These are phyloP conservation scores for Kalanchoe fedtschenkoi DNA, from an alignment of 164 flowering plant species.

Conservation along the genomic window DNA sequence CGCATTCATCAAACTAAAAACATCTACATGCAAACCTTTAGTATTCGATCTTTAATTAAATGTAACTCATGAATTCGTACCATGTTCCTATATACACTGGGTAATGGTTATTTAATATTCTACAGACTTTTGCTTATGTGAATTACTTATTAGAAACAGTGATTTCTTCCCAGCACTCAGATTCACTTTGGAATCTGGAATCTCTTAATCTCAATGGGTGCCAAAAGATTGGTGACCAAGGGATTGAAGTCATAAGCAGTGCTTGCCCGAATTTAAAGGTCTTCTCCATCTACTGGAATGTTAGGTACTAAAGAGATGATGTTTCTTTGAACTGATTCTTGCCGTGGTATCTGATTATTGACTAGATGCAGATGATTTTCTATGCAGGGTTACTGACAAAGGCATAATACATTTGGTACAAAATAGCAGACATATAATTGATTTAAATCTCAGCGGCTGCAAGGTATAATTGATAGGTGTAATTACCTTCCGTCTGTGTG, in stretches of 20 bases:
- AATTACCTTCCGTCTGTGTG: background rate
- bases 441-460: slow-evolving; percentile 88
- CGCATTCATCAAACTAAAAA: background rate
- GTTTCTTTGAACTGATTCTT: background rate
- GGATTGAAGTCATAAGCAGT: slow-evolving; percentile 57
- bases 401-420: slow-evolving; percentile 47
- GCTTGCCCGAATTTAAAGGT: slow-evolving; percentile 49
- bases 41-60: background rate
- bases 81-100: too few species aligned
- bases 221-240: slow-evolving; percentile 81
- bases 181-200: slow-evolving; percentile 48
- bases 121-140: background rate
- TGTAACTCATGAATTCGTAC: too few species aligned
- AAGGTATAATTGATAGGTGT: slow-evolving; percentile 39
- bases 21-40: background rate
- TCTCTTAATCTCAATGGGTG: slow-evolving; percentile 76
- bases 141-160: background rate
- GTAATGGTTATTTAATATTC: background rate
- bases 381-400: slow-evolving; percentile 62
- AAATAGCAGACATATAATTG: slow-evolving; percentile 51
- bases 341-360: background rate
- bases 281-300: slow-evolving; percentile 89
- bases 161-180: slow-evolving; percentile 12
- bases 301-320: slow-evolving; percentile 38
- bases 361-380: slow-evolving; percentile 9